A percentile compares a stretch with the other conserved stretches of the same genome.
These are phyloP conservation scores for Daldinia sp. DNA, from an alignment of 2,329 filamentous ascomycete species.

Conservation along the genomic window DNA sequence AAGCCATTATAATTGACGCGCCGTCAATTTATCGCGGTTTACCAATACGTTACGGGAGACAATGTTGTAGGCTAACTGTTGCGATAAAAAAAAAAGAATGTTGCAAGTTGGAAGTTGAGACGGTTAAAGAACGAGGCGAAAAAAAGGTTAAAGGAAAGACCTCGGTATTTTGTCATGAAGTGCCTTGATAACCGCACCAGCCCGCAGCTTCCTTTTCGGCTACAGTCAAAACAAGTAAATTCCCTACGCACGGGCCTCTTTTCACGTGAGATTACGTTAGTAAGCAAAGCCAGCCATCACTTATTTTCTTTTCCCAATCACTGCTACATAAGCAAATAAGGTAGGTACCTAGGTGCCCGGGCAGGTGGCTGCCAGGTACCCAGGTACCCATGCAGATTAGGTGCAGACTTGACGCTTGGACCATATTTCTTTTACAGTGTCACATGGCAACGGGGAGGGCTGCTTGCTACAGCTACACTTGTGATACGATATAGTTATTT, in stretches of 20 bases:
- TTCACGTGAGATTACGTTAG: background rate
- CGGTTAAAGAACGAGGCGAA: background rate
- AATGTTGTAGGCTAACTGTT: background rate
- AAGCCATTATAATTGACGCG: slow-evolving; percentile 61
- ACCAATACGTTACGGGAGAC: background rate
- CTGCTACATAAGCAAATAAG: too few relatives aligned
- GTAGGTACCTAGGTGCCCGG: too few relatives aligned
- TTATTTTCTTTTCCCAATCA: background rate
- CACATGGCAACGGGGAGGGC: too few relatives aligned
- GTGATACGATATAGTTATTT: too few relatives aligned
- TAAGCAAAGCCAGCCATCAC: too few relatives aligned
- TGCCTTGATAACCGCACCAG: background rate
- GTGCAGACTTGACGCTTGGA: background rate
- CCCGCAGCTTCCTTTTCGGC: slow-evolving; percentile 1
- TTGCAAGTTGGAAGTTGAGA: background rate
- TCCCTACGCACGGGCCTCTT: background rate
- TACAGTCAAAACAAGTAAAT: background rate
- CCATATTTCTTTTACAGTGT: background rate
- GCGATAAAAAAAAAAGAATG: background rate
- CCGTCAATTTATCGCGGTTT: background rate
- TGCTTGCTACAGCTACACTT: too few relatives aligned
- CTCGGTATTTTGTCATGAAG: slow-evolving; percentile 1
- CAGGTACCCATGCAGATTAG: too few relatives aligned
- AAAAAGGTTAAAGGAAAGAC: slow-evolving; percentile 5
- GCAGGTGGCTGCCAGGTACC: too few relatives aligned